Base-by-base conservation (phyloP, 2,329 filamentous ascomycete species). In the Didymella sp. region DNA sequence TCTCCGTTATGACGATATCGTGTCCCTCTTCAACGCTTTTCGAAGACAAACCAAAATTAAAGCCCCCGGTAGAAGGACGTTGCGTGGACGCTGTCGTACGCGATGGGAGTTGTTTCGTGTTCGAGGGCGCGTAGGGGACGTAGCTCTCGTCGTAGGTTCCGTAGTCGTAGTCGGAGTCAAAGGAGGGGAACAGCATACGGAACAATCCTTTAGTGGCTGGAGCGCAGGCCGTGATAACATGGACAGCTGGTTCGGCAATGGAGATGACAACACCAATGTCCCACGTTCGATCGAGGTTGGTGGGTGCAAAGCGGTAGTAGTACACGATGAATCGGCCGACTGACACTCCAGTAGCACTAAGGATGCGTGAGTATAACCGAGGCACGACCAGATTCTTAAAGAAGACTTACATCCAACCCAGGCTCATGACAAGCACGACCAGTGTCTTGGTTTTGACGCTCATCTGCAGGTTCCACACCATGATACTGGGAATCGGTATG, bases 171-270 rank as follows among this genome's bases (percentile, higher is more conserved):
- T 61, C 54, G 1, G 65, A 62, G 3, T 68, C 63, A 54, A 75
- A 75, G 21, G 73, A 71, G 6, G 73, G 74, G 52, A 71, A 63
- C 8, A 75, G 45, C 33, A 67, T 63, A 3, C 73, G 71, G 28
- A 83, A 61, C 13, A 82, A 75, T 2, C 82, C 81, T 6, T 81
- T 77, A 35, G 85, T 72, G 0, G 82, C 83, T 0, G 83, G 83
- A 0, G 84, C 78, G 59, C 81, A 84, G 6, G 82, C 82, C 0
- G 81, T 82, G 40, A 83, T 74, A 60, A 85, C 82, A 46, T 81
- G 83, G 0, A 80, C 62, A 28, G 73, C 72, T 6, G 78, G 66
- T 61, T 81, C 79, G 25, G 76, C 70, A 30, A 73, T 69, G 13
- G 74, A 70, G 38, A 75, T 75, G 31, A 76, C 69, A 11, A 77